Base-by-base conservation (phyloP, 1,284 basidiomycete species). In the Naganishia sp. region DNA sequence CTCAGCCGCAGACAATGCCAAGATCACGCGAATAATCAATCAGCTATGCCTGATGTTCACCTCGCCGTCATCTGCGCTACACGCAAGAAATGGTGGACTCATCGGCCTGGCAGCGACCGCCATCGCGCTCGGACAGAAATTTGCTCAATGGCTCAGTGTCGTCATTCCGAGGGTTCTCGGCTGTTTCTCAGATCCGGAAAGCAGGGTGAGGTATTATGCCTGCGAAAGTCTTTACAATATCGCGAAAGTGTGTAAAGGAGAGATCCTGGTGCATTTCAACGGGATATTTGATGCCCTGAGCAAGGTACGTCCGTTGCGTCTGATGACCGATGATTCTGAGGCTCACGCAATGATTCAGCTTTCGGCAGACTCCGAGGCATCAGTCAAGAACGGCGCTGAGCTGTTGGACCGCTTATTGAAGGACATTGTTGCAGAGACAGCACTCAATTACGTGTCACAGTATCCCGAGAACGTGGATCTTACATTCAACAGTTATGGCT, bases 161-260 rank as follows among this genome's bases (percentile, higher is more conserved):
- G 96, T 99, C 75, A 87, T 97, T 41, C 88, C 89, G 42, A 90
- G 92, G 1, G 85, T 99, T 35, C 84, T 99, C n/a, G 86, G 86
- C 47, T 98, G 95, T 81, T 98, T 99, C 79, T 86, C 88, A 69
- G 96, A 99, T 78, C 85, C 90, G 3, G 96, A 99, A 82, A 93
- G 92, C 79, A 87, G 94, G 76, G 92, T 99, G 70, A 86, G 95
- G 55, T 80, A 80, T 67, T 77, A 80, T 63, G 95, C 95, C 6
- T 95, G 94, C 67, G 95, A 99, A 78, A 94, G 92, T 76, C 83
- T 99, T 74, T 99, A 99, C 83, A 99, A 99, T 81, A 96, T 99
- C 66, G 90, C 90, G 42, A 97, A 99, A 80, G 94, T 98, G 7
- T 96, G 94, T 65, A 97, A 97, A 77, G 95, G 95, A 43, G 95